Evolutionary conservation across 2,329 filamentous ascomycete species (phyloP), one percentile per base, ranked within the genome.

Genomic region (Penicillium sp.): DNA sequence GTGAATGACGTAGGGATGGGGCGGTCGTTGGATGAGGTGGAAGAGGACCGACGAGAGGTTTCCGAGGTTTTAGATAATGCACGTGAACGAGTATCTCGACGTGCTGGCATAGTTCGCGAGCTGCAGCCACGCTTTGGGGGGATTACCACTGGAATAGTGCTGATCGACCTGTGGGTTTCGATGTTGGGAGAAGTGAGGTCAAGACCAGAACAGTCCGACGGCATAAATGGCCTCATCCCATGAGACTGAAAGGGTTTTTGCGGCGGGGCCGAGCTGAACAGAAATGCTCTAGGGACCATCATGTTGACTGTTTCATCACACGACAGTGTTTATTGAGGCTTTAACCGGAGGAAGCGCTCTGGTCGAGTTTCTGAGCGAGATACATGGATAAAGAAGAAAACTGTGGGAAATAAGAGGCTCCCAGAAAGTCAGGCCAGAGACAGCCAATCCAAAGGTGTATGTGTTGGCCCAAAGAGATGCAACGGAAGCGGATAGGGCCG

Each of bases 1-100:
- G 82, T 82, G 48, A 85, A 78, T 22, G 82, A 78, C n/a, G 79
- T 76, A 16, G 81, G 80, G 5, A 84, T 66, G 10, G 77, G 76
- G 72, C 77, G 56, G 69, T 72, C 61, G 72, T 59, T 56, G 40
- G 62, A 64, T n/a, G 65, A 65, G 12, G 56, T 52, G 16, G 69
- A 70, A 4, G 66, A 66, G 10, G 68, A 66, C 51, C 65, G 61
- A 25, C 61, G 65, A 40, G 64, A 60, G 16, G 61, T 58, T 22
- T 55, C 57, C 1, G 60, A 51, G 26, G 60, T 60, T 50, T 62
- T 64, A 14, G 58, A 61, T 8, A 61, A 56, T 6, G 61, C 62
- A 22, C 61, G 65, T 19, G 57, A 55, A 16, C 62, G 60, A 45
- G 57, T 58, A 26, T 58, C 61, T 49, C 61, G 60, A 31, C 51